Base-by-base conservation (phyloP, 2,329 filamentous ascomycete species). In the Fusarium illudens region DNA sequence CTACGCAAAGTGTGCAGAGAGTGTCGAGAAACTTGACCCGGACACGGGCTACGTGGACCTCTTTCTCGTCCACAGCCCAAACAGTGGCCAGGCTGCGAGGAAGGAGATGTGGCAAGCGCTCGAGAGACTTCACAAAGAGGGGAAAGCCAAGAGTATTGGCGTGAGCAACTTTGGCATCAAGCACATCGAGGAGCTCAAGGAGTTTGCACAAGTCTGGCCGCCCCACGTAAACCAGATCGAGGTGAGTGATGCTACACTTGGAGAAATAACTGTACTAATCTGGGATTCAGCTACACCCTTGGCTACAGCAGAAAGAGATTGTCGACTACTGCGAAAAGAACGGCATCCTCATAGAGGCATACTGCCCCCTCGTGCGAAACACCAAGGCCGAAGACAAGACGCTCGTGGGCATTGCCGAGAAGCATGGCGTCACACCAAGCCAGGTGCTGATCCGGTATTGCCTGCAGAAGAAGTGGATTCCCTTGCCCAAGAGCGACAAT, bases 201-300 rank as follows among this genome's bases (percentile, higher is more conserved):
- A 76, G 19, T 89, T 86, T 73, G 89, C 88, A 22, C 84, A 84
- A 58, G 80, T 87, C 4, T 91, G 85, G 84, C 90, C 89, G 36
- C 90, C 90, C 10, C 86, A 87, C 6, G 87, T 90, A 7, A 91
- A 91, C 72, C 90, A 93, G 75, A 87, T 92, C 59, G 89, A 91
- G 84, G 88, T 89, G 73, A 68, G 81, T 25, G 12, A 12, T 4
- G 1, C 4, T 5, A 10, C 76, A 4, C 0, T 6, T 4, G 0
- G 4, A n/a, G 12, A 6, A 4, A 42, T 2, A 3, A 12, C 6
- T 73, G 84, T 13, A 81, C 89, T 69, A 84, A 84, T 49, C 82
- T 87, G n/a, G 86, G 84, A 48, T 9, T 1, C 51, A 91, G 88
- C 82, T 92, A 4, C 90, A 92, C 73, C 89, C 90, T 0, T 92